Percentiles rank a stretch among this genome's conserved stretches.
Conservation (phyloP, 345 rosid genomes). For the Mangifera indica region DNA sequence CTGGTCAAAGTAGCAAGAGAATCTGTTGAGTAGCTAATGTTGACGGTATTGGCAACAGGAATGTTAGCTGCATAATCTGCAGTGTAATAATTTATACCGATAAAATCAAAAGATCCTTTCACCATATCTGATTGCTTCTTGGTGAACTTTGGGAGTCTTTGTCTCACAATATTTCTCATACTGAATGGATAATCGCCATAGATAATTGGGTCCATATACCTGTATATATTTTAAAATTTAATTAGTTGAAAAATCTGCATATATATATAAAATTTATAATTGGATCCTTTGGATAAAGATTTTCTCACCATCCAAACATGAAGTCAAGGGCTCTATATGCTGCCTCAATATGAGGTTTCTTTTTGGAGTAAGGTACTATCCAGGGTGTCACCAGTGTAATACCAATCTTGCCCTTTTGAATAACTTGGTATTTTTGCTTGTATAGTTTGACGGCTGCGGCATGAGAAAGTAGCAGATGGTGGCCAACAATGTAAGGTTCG, state of each 20-base stretch:
- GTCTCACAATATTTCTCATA: slow-evolving; percentile 46
- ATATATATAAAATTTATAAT: not conserved
- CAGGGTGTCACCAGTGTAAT: slow-evolving; percentile 23
- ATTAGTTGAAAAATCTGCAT: not conserved
- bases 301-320: slow-evolving; percentile 20
- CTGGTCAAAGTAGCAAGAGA: slow-evolving; percentile 17
- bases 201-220: slow-evolving; percentile 38
- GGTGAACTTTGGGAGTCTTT: slow-evolving; percentile 52
- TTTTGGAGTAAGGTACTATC: slow-evolving; percentile 28
- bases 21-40: slow-evolving; percentile 31
- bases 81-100: slow-evolving; percentile 58
- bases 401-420: slow-evolving; percentile 42
- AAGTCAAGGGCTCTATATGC: slow-evolving; percentile 19
- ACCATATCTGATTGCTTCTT: slow-evolving; percentile 37
- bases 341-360: slow-evolving; percentile 16
- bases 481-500: no score
- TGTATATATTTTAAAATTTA: not conserved
- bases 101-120: slow-evolving; percentile 51
- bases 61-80: slow-evolving; percentile 29
- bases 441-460: no score
- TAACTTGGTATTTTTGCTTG: no score
- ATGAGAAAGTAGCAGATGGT: no score
- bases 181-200: slow-evolving; percentile 56
- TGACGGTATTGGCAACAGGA: slow-evolving; percentile 8
- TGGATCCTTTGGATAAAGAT: no score